These are phyloP conservation scores for Reticulascus tulasneorum DNA, from an alignment of 2,329 filamentous ascomycete genomes.

Conservation along the genomic window DNA sequence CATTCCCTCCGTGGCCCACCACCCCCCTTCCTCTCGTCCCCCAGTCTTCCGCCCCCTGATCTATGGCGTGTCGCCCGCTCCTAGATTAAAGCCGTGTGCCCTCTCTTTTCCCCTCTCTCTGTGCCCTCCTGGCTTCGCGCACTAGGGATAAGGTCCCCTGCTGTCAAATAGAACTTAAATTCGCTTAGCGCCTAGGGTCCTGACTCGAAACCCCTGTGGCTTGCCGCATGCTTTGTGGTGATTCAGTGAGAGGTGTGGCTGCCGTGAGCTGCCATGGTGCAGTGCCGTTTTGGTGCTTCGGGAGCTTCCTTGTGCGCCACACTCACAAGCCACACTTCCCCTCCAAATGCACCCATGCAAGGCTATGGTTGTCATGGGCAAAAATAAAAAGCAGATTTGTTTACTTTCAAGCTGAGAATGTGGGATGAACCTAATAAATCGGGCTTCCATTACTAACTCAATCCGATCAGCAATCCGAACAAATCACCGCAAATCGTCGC, in stretches of 20 bases:
- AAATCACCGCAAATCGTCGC: constrained; percentile 5
- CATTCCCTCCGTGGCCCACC: neutral
- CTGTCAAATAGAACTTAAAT: constrained; percentile 10
- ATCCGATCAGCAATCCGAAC: too few species aligned
- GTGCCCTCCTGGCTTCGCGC: constrained; percentile 6
- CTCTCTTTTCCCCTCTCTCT: constrained; percentile 12
- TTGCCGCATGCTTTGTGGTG: neutral
- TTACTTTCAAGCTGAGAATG: constrained; percentile 12
- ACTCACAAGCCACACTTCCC: constrained; percentile 13
- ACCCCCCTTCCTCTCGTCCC: neutral
- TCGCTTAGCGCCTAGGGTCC: constrained; percentile 11
- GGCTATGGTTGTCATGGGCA: constrained; percentile 22
- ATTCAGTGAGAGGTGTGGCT: too few species aligned
- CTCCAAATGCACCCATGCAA: constrained; percentile 13
- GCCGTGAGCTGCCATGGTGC: too few species aligned
- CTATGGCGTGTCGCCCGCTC: too few species aligned
- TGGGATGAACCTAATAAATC: too few species aligned
- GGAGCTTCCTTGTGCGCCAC: too few species aligned
- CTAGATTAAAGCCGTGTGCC: neutral
- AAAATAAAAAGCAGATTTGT: constrained; percentile 12
- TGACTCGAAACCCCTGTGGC: constrained; percentile 12
- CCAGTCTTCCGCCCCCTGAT: neutral
- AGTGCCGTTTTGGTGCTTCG: too few species aligned
- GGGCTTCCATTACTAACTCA: too few species aligned
- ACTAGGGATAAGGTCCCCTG: constrained; percentile 5